phyloP scores from a whole-genome alignment of 305 asterid genomes.

The Salvia sclarea region DNA sequence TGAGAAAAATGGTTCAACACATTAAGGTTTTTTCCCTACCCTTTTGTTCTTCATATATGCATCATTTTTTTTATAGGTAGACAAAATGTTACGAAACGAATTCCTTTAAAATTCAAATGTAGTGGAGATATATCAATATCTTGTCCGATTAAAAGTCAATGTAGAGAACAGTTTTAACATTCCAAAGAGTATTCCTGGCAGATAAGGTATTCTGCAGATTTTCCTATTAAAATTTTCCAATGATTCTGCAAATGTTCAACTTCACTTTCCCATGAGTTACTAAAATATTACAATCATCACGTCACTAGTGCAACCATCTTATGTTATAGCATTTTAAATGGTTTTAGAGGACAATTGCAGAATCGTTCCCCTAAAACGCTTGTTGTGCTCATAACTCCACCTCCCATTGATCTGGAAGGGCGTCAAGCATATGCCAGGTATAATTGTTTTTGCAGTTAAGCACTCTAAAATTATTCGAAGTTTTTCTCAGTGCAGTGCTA shows the following conservation, averaged over 20 bases:
- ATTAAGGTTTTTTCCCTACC: slow-evolving; percentile 54
- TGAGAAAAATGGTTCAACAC: slow-evolving; percentile 65
- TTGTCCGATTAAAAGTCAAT: neutral
- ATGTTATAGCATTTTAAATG: slow-evolving; percentile 31
- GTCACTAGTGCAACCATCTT: slow-evolving; percentile 10
- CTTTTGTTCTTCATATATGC: neutral
- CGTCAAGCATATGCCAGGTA: slow-evolving; percentile 81
- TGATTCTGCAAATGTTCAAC: neutral
- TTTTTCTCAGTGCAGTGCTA: too few relatives aligned
- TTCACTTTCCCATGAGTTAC: too few relatives aligned
- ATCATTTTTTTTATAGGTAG: neutral
- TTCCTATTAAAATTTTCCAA: neutral
- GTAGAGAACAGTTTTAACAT: neutral
- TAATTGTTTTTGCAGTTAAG: neutral
- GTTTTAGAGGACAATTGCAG: slow-evolving; percentile 41
- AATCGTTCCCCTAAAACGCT: slow-evolving; percentile 57
- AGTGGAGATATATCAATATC: neutral
- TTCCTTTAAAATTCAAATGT: neutral
- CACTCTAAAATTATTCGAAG: too few relatives aligned
- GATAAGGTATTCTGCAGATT: neutral
- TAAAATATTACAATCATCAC: neutral
- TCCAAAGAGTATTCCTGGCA: too few relatives aligned
- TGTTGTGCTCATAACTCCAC: slow-evolving; percentile 80
- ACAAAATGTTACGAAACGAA: neutral
- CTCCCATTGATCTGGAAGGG: slow-evolving; percentile 76